Conservation (phyloP, 305 asterid species). For the Solanum hybrid region DNA sequence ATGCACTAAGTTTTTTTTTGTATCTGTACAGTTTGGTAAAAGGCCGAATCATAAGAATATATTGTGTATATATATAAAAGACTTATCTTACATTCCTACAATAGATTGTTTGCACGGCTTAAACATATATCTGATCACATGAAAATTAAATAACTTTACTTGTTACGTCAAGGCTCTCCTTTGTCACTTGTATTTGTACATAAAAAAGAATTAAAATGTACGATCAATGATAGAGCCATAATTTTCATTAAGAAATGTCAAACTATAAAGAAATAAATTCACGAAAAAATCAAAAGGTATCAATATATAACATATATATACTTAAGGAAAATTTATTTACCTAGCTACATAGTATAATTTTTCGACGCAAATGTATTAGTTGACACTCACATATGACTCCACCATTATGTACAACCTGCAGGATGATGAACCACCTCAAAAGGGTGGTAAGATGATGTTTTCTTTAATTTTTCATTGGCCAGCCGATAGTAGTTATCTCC, state of each 20-base stretch:
- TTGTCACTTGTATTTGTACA: not conserved
- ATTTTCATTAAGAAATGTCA: not conserved
- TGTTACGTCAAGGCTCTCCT: too few species aligned
- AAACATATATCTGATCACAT: too few species aligned
- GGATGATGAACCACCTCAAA: not conserved
- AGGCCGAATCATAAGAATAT: too few species aligned
- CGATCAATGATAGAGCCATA: not conserved
- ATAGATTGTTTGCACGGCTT: too few species aligned
- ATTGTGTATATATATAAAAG: too few species aligned
- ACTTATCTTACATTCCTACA: too few species aligned
- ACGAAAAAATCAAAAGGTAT: fast-evolving
- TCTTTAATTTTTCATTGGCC: not conserved
- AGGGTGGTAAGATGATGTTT: not conserved
- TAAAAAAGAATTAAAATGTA: too few species aligned
- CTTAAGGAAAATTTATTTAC: not conserved
- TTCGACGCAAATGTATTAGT: not conserved
- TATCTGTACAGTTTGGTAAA: too few species aligned
- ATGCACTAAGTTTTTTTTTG: too few species aligned
- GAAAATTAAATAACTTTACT: too few species aligned
- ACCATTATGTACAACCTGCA: not conserved
- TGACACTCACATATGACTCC: not conserved
- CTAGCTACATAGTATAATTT: not conserved
- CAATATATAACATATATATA: not conserved
- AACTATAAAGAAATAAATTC: not conserved
- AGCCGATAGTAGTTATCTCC: not conserved